Evolutionary conservation across 1,284 basidiomycete species (phyloP), one percentile per base, ranked within the genome.

Genomic region (Austroboletus niveus): DNA sequence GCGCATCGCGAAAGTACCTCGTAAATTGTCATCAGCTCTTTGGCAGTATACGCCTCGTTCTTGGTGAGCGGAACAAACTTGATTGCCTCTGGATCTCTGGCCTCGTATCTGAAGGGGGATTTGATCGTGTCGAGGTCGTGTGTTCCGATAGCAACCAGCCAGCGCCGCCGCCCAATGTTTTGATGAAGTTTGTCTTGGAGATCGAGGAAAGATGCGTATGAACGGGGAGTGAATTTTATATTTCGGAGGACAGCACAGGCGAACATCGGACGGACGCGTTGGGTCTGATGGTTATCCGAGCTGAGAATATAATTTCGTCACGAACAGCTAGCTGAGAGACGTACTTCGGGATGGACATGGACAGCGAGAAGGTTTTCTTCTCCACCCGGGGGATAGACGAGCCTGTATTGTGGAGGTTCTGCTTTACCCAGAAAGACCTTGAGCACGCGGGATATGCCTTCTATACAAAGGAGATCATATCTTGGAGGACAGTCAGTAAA

Each of bases 171-270:
- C 62, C 92, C 96, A 42, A 99, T 80, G 70, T 99, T 99, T 65
- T 95, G 91, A 69, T 99, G 97, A 42, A 99, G 79, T 74, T 99
- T 99, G 71, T 99, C 97, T 73, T 99, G 97, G 17, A 98, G 76
- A 66, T 98, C 97, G 66, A 99, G 98, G 81, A 99, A 99, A 56
- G 92, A 95, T 38, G 91, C 91, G 69, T 99, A 99, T 48, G 91
- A 94, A 52, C 85, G 80, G 38, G 85, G 84, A 22, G 89, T 94
- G 75, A 99, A 95, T 52, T 84, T 84, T 66, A 98, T 75, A 64
- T 95, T 91, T 55, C 97, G 87, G 47, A 99, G 80, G 48, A 99
- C 78, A 14, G 94, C 95, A 52, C 87, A 89, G 6, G 94, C 93
- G 65, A 98, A 94, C 74, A 85, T 88, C 0, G 96, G 96, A 57